A percentile compares a stretch with the other conserved stretches of the same genome.
These are phyloP conservation scores for Nymphaea colorata DNA, from an alignment of 164 flowering plant genomes.

Conservation along the genomic window DNA sequence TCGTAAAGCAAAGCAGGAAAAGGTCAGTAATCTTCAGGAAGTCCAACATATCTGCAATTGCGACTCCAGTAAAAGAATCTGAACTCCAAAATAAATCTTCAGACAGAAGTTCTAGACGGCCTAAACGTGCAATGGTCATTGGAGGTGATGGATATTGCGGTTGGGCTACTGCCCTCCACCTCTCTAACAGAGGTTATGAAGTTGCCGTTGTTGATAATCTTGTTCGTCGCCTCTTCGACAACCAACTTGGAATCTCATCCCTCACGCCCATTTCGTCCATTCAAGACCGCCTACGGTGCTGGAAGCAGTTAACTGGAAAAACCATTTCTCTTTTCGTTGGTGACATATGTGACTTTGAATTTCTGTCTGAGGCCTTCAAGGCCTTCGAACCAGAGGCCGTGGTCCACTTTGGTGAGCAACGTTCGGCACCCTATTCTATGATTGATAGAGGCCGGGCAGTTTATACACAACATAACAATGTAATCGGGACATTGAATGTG, in stretches of 20 bases:
- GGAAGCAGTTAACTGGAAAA: conserved; percentile 80
- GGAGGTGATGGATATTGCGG: conserved; percentile 99
- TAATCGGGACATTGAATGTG: conserved; percentile 83
- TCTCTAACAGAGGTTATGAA: conserved; percentile 77
- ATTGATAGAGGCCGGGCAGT: conserved; percentile 92
- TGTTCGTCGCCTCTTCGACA: conserved; percentile 82
- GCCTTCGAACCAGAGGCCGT: conserved; percentile 84
- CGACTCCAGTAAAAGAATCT: not conserved
- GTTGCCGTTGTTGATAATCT: conserved; percentile 87
- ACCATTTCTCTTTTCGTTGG: conserved; percentile 63
- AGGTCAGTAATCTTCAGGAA: too few relatives aligned
- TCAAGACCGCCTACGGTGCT: conserved; percentile 64
- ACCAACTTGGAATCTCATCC: conserved; percentile 87
- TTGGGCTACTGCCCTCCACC: conserved; percentile 97
- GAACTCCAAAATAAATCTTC: not conserved
- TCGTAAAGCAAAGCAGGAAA: too few relatives aligned
- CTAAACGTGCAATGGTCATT: conserved; percentile 74
- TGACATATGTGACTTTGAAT: conserved; percentile 88
- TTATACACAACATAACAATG: conserved; percentile 84
- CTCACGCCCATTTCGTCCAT: conserved; percentile 87
- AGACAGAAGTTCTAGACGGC: conserved; percentile 24
- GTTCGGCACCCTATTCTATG: conserved; percentile 98
- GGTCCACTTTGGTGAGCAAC: conserved; percentile 96
- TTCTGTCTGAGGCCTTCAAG: conserved; percentile 64
- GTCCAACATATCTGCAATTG: not conserved